Percentiles rank a stretch among this genome's conserved stretches.
Conservation (phyloP, 805 yeast species). For the Debaryomyces tyrocola region DNA sequence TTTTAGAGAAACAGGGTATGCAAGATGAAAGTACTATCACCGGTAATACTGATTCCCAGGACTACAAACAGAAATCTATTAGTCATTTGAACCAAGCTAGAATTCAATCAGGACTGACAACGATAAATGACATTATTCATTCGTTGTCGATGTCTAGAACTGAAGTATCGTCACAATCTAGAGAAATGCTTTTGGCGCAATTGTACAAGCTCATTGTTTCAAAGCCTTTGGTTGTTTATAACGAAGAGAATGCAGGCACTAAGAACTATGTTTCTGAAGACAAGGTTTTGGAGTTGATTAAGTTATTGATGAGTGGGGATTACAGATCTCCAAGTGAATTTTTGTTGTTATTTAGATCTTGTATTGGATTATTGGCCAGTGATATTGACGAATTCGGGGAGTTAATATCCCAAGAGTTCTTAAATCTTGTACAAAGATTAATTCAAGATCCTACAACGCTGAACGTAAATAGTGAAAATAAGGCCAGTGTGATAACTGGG, state of each 20-base stretch:
- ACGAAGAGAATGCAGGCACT: slow-evolving; percentile 38
- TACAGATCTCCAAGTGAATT: slow-evolving; percentile 42
- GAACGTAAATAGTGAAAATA: slow-evolving; percentile 36
- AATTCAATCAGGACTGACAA: slow-evolving; percentile 34
- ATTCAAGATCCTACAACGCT: slow-evolving; percentile 35
- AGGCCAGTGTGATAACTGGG: slow-evolving; percentile 38
- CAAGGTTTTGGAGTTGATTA: slow-evolving; percentile 32
- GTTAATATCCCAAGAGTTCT: slow-evolving; percentile 31
- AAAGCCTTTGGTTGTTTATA: slow-evolving; percentile 36
- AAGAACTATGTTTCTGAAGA: slow-evolving; percentile 38
- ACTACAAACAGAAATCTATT: slow-evolving; percentile 27
- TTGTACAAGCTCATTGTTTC: slow-evolving; percentile 47
- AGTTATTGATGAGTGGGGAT: slow-evolving; percentile 30
- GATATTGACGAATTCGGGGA: slow-evolving; percentile 52
- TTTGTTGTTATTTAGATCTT: slow-evolving; percentile 38
- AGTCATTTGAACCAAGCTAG: slow-evolving; percentile 31
- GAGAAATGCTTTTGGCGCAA: slow-evolving; percentile 53
- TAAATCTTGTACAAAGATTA: slow-evolving; percentile 22
- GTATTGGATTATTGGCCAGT: slow-evolving; percentile 44
- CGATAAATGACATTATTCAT: slow-evolving; percentile 45
- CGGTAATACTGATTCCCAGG: slow-evolving; percentile 11
- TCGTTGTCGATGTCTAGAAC: slow-evolving; percentile 43
- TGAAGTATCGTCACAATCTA: slow-evolving; percentile 45
- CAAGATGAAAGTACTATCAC: slow-evolving; percentile 7
- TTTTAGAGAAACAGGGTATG: slow-evolving; percentile 7